phyloP scores from a whole-genome alignment of 2,329 filamentous ascomycete genomes.

The Apiospora saccharicola region DNA sequence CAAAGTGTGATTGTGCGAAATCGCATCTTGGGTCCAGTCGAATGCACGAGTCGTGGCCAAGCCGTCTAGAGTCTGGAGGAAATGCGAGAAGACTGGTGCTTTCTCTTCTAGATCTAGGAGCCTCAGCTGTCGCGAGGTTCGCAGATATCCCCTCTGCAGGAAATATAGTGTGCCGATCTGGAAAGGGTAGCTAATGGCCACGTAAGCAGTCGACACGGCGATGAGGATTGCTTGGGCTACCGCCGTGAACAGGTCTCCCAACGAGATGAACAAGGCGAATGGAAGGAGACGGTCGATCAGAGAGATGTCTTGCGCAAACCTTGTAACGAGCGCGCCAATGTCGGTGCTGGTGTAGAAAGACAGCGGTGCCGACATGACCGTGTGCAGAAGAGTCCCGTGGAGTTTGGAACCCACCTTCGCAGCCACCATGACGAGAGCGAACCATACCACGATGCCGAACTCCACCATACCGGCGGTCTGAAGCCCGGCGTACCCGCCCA shows the following conservation, averaged over 20 bases:
- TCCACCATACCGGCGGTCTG: too few relatives aligned
- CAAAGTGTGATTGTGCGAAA: background rate
- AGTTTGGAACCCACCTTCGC: background rate
- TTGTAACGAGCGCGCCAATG: background rate
- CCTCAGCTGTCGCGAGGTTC: constrained; percentile 24
- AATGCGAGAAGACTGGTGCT: constrained; percentile 25
- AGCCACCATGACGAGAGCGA: background rate
- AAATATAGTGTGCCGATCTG: constrained; percentile 22
- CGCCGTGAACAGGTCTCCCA: too few relatives aligned
- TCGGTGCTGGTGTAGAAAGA: constrained; percentile 20
- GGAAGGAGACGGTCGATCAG: constrained; percentile 21
- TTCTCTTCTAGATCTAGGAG: constrained; percentile 25
- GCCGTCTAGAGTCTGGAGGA: constrained; percentile 23
- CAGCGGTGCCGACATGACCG: background rate
- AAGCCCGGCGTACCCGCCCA: too few relatives aligned
- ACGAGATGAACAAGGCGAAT: constrained; percentile 14
- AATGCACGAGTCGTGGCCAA: constrained; percentile 23
- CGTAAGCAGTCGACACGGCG: constrained; percentile 19
- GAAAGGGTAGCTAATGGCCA: constrained; percentile 20
- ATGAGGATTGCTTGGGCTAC: too few relatives aligned
- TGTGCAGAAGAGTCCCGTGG: background rate
- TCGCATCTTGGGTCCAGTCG: constrained; percentile 20
- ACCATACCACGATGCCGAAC: too few relatives aligned
- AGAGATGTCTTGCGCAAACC: background rate
- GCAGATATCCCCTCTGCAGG: constrained; percentile 24